These are phyloP conservation scores for Cyclotella distinguenda DNA, from an alignment of 108 stramenopile species.

Conservation along the genomic window DNA sequence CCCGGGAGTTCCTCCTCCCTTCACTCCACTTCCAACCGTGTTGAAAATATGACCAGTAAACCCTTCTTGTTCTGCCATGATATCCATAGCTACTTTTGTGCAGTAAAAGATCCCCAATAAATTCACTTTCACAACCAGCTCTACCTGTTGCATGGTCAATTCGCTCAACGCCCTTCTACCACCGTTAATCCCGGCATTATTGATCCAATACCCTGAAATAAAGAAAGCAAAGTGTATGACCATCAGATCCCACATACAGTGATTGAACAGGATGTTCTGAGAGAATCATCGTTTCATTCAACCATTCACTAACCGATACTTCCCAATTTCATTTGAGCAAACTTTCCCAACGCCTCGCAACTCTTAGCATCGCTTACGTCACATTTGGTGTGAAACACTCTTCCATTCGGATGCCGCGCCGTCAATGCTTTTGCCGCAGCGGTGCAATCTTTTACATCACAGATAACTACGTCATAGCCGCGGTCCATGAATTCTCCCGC, in stretches of 20 bases:
- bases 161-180: constrained; percentile 81
- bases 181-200: constrained; percentile 91
- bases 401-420: constrained; percentile 63
- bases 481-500: constrained; percentile 91
- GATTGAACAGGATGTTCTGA: too few relatives aligned
- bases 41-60: constrained; percentile 89
- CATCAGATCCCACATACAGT: neutral
- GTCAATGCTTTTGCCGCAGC: constrained; percentile 72
- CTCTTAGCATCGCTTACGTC: constrained; percentile 73
- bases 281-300: too few relatives aligned
- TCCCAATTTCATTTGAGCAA: constrained; percentile 82
- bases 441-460: constrained; percentile 81
- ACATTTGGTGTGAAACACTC: constrained; percentile 80
- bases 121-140: constrained; percentile 86
- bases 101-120: constrained; percentile 81
- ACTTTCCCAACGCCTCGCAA: constrained; percentile 67
- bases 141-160: constrained; percentile 72
- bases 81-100: constrained; percentile 88
- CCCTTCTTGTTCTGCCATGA: constrained; percentile 81
- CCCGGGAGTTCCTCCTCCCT: constrained; percentile 93
- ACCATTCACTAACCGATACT: constrained; percentile 46
- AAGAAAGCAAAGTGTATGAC: neutral
- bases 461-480: constrained; percentile 87
- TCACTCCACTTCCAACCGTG: constrained; percentile 88
- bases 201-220: constrained; percentile 75